phyloP scores from a whole-genome alignment of 2,329 filamentous ascomycete genomes.

The Hirsutella rhossiliensis region DNA sequence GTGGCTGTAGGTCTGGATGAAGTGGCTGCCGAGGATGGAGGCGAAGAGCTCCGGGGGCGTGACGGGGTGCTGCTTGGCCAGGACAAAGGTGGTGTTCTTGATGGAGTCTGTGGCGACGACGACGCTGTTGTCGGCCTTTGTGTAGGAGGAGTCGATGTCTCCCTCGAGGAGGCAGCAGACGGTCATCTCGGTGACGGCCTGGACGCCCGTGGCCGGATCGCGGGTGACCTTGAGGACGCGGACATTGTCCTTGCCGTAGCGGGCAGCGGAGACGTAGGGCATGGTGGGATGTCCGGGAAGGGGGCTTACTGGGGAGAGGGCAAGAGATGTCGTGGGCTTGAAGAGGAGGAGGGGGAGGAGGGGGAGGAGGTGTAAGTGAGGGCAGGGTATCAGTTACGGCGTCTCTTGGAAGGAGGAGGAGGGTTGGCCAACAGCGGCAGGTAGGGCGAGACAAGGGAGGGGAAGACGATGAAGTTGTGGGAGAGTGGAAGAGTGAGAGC shows the following conservation, averaged over 20 bases:
- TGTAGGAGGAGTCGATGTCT: conserved; percentile 84
- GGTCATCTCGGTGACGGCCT: conserved; percentile 90
- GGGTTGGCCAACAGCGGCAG: too few species aligned
- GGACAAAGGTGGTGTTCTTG: conserved; percentile 95
- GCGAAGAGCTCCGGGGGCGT: conserved; percentile 89
- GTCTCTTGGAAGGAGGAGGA: too few species aligned
- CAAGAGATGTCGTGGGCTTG: background rate
- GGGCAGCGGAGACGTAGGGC: conserved; percentile 49
- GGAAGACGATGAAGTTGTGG: too few species aligned
- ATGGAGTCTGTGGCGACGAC: conserved; percentile 95
- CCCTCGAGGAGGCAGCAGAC: conserved; percentile 88
- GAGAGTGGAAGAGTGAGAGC: too few species aligned
- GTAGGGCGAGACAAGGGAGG: too few species aligned
- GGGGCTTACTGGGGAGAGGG: background rate
- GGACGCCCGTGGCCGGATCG: conserved; percentile 61
- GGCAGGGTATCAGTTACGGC: too few species aligned
- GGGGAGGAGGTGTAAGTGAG: too few species aligned
- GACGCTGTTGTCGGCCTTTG: conserved; percentile 83
- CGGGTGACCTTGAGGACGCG: conserved; percentile 90
- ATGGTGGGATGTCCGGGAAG: conserved; percentile 22
- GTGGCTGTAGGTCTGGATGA: conserved; percentile 77
- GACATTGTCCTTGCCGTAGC: conserved; percentile 95
- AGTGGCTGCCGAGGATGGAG: conserved; percentile 74
- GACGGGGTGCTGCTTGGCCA: conserved; percentile 86
- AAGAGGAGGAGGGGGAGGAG: too few species aligned